phyloP scores from a whole-genome alignment of 257 asterid species.

The Solanum lycopersicoides region DNA sequence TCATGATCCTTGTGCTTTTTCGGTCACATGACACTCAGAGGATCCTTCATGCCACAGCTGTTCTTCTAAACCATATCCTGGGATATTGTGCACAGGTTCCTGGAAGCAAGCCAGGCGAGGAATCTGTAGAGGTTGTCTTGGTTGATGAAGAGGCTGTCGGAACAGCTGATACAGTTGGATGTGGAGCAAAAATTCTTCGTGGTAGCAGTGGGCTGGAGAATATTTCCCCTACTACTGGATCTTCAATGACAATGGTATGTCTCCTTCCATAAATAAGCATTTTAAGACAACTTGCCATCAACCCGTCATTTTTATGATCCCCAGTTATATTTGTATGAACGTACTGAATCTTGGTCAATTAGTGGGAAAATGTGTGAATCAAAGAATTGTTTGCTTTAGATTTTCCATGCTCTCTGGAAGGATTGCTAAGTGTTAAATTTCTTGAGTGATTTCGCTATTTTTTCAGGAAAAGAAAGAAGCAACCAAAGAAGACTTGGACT shows the following conservation, averaged over 20 bases:
- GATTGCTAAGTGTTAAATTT: neutral
- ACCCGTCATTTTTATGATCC: neutral
- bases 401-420: neutral
- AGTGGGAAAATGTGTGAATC: neutral
- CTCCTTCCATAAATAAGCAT: neutral
- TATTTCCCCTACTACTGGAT: constrained; percentile 2
- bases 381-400: neutral
- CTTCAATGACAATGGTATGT: constrained; percentile 21
- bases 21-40: neutral
- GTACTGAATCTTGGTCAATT: neutral
- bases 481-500: neutral
- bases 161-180: constrained; percentile 44
- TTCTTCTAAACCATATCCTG: neutral
- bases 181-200: constrained; percentile 68
- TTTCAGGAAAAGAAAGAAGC: neutral
- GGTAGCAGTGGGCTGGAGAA: constrained; percentile 18
- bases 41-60: neutral
- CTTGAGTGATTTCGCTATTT: neutral
- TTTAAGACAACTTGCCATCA: neutral
- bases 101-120: constrained; percentile 48
- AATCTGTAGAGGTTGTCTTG: constrained; percentile 41
- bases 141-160: constrained; percentile 96
- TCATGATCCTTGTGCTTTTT: neutral
- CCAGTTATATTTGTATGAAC: neutral
- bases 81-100: constrained; percentile 45